Conservation (phyloP, 2,329 filamentous ascomycete genomes). For the Neocatenulostroma microsporum region DNA sequence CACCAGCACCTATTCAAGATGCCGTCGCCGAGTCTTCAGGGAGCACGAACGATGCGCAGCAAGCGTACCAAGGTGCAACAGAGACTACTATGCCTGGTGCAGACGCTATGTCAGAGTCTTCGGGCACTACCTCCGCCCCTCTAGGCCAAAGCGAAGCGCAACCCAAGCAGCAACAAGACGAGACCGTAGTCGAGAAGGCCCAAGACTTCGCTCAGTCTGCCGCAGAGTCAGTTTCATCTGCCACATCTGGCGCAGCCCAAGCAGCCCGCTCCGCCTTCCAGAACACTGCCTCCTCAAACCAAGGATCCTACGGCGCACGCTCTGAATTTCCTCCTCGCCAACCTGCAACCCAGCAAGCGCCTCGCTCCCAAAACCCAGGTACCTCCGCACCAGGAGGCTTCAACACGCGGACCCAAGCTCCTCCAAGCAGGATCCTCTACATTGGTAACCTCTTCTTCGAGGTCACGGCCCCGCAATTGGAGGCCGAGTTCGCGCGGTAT, state of each 20-base stretch:
- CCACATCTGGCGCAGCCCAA: slow-evolving; percentile 20
- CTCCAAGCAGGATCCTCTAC: slow-evolving; percentile 47
- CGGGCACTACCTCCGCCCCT: slow-evolving; percentile 15
- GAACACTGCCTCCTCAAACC: no score
- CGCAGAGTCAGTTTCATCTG: slow-evolving; percentile 10
- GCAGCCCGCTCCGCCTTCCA: slow-evolving; percentile 15
- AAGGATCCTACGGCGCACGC: no score
- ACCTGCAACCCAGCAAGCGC: no score
- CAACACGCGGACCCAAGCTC: no score
- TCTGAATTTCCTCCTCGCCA: no score
- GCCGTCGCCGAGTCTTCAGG: slow-evolving; percentile 19
- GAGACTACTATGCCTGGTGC: slow-evolving; percentile 9
- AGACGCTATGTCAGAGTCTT: slow-evolving; percentile 17
- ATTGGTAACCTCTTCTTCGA: slow-evolving; percentile 65
- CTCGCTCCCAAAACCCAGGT: no score
- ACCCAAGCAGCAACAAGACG: slow-evolving; percentile 3
- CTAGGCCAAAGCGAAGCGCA: slow-evolving; percentile 8
- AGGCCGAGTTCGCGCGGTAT: slow-evolving; percentile 52
- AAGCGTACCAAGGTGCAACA: no score
- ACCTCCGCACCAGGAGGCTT: no score
- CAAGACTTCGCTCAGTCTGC: slow-evolving; percentile 12
- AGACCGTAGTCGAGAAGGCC: slow-evolving; percentile 6
- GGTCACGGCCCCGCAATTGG: slow-evolving; percentile 53
- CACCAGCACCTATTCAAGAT: slow-evolving; percentile 23
- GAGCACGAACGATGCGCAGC: no score